phyloP scores from a whole-genome alignment of 2,329 filamentous ascomycete species.

The Hirsutella rhossiliensis region DNA sequence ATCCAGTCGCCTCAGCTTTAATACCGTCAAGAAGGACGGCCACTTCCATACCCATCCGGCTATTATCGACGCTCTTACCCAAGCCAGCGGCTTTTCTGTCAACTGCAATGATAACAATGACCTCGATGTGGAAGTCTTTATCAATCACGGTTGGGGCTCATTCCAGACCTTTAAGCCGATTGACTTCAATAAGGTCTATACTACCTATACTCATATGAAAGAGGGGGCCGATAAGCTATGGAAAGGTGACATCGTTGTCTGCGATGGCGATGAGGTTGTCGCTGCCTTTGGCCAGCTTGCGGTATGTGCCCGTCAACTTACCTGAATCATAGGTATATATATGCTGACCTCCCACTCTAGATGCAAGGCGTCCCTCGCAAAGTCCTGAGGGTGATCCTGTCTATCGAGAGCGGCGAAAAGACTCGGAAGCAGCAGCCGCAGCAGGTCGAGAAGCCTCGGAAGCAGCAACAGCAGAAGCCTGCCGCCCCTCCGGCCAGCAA shows the following conservation, averaged over 20 bases:
- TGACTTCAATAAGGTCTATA: neutral
- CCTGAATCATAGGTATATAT: too few relatives aligned
- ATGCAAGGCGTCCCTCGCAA: slow-evolving; percentile 3
- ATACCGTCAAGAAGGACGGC: slow-evolving; percentile 2
- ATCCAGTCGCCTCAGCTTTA: slow-evolving; percentile 2
- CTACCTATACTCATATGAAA: slow-evolving; percentile 11
- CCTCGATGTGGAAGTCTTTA: neutral
- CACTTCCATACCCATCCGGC: neutral
- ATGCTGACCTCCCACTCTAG: neutral
- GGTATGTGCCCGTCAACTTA: too few relatives aligned
- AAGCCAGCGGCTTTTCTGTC: neutral
- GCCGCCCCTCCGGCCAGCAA: neutral
- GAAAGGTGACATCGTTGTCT: slow-evolving; percentile 39
- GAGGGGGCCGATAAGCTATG: slow-evolving; percentile 27
- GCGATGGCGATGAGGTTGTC: slow-evolving; percentile 37
- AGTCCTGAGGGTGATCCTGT: slow-evolving; percentile 2
- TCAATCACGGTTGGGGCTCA: neutral
- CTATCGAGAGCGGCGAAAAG: slow-evolving; percentile 1
- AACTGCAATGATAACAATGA: neutral
- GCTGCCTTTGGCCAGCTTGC: slow-evolving; percentile 23
- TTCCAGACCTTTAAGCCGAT: neutral
- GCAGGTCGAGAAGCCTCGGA: too few relatives aligned
- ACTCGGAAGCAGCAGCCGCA: neutral
- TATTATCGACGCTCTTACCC: neutral
- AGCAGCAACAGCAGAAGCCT: too few relatives aligned